Base-by-base conservation (phyloP, 2,329 filamentous ascomycete genomes). In the Alternaria sp. region DNA sequence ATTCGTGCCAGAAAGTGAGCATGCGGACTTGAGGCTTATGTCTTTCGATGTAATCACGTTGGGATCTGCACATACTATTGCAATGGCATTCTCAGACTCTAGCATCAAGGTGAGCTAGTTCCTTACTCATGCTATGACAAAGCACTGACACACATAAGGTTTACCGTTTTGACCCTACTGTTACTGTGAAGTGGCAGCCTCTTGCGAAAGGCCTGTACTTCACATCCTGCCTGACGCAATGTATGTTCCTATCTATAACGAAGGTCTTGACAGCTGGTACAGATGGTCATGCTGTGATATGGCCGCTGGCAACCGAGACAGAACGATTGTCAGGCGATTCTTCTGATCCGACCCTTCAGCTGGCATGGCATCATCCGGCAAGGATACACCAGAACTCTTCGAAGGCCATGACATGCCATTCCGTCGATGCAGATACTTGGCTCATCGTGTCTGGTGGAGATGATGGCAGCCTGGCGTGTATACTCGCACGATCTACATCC, bases 81-180 rank as follows among this genome's bases (percentile, higher is more conserved):
- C 87, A 0, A 85, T 96, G 80, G 89, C 86, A 0, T 89, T 95
- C 69, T 97, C 94, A 0, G 94, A 97, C 78, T 97, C 94, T 0
- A 88, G 86, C 3, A 76, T 96, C 42, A 90, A 89, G 76, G 82
- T 85, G 71, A 75, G 71, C 30, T 60, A 32, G 8, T 22, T 16
- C 9, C 32, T 5, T 9, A n/a, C 9, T 18, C 9, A 12, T 9
- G 26, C 14, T 34, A 43, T 36, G 7, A 14, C 9, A 20, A 12
- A 38, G 42, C 51, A 42, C 53, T 41, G 32, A 54, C 64, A 42
- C 52, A 38, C 11, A 34, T 1, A 62, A 86, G 84, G 71, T 85
- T 14, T 85, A 85, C 67, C 74, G 36, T 30, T 82, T 82, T 59
- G 63, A 64, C 26, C 64, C 74, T 5, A 48, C 58, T 0, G 30